Evolutionary conservation across 176 grass and related monocot genomes (phyloP), one percentile per base, ranked within the genome.

Genomic region (Cenchrus purpureus): DNA sequence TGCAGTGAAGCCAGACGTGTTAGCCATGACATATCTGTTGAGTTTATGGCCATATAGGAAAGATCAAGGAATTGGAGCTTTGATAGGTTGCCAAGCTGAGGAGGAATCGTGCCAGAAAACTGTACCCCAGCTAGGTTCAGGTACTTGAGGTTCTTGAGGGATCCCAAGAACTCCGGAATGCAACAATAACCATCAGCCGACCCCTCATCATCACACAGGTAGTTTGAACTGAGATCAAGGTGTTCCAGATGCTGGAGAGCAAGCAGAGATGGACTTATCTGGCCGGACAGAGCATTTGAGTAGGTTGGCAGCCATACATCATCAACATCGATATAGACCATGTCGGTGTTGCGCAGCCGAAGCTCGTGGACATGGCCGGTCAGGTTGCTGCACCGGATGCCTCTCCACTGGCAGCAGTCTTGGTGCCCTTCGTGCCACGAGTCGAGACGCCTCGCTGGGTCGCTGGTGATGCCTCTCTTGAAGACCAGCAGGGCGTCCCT

Each of bases 371-470:
- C 60, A 45, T 61, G 46, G 14, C 46, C 67, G 1, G 69, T 82
- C 44, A 14, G 34, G 54, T 44, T 57, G 58, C 64, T 43, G 48
- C 86, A 87, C 2, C 13, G 32, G 31, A 87, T 79, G 37, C 86
- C 86, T 8, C 44, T 56, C 79, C 86, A 82, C 13, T 60, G 43
- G 54, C 84, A 86, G 44, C 77, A 86, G 22, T 80, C 37, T 14
- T 57, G 16, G 9, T 70, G 1, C 1, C 65, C 56, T 59, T 19
- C 7, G 17, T 76, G 20, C 85, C 78, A 87, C 0, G 86, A 82
- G 42, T 29, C 31, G 16, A 87, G 77, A 19, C 43, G 29, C 32
- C 64, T 28, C 19, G 16, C 40, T 1, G 54, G 85, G 54, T 87
- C 78, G 3, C 53, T 7, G 0, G 65, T 67, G 65, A 87, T 13